Evolutionary conservation across 2,329 filamentous ascomycete genomes (phyloP).

Genomic region (Dactylellina sp.): DNA sequence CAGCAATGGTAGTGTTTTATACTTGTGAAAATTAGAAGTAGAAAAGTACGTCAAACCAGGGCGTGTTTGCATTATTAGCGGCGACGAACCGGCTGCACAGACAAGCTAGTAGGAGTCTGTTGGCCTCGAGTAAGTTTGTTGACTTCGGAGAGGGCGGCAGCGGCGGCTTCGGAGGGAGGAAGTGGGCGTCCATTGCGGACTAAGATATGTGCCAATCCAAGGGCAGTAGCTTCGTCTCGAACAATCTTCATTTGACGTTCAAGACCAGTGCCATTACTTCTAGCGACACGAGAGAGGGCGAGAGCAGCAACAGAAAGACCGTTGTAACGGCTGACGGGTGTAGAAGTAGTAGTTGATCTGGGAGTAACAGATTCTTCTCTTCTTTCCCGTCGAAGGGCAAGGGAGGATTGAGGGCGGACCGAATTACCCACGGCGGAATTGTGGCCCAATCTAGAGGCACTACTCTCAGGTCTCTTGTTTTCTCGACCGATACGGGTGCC

Average conservation of each 20-base stretch:
- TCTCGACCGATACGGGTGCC: neutral
- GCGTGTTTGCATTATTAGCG: neutral
- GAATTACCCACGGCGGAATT: neutral
- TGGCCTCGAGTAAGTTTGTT: neutral
- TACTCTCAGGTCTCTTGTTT: neutral
- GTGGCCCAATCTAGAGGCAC: neutral
- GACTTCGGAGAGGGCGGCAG: neutral
- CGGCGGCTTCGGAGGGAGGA: neutral
- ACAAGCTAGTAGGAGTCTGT: constrained; percentile 1
- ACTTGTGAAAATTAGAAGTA: neutral
- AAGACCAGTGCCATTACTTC: neutral
- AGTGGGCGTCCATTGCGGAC: neutral
- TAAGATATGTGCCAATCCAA: neutral
- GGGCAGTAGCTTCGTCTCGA: neutral
- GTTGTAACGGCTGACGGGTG: neutral
- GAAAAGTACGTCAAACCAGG: neutral
- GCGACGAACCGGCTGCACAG: neutral
- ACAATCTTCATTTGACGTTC: neutral
- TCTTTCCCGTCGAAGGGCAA: neutral
- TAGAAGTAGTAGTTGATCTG: neutral
- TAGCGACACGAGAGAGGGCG: neutral
- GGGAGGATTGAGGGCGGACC: constrained; percentile 8
- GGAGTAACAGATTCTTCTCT: neutral
- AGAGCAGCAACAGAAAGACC: neutral
- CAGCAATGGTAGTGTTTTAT: neutral